Conservation (phyloP, 129 eudicot genomes). For the Escallonia herrerae region DNA sequence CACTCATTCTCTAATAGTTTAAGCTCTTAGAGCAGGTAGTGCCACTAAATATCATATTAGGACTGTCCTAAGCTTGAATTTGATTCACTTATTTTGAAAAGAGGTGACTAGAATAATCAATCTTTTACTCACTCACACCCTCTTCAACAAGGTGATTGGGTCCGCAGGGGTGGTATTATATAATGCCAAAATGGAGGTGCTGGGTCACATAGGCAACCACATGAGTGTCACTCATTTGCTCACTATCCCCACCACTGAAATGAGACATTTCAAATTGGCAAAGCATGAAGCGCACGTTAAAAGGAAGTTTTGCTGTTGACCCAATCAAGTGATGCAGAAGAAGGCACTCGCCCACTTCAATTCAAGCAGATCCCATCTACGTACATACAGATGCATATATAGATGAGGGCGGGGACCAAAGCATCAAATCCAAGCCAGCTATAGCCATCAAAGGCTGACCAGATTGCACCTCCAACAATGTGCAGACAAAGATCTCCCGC, state of each 20-base stretch:
- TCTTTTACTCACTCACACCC: neutral
- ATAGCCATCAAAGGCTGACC: conserved; percentile 15
- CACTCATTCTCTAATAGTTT: no score
- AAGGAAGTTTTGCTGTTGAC: conserved; percentile 2
- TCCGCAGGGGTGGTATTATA: neutral
- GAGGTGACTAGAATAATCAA: no score
- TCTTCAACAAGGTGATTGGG: no score
- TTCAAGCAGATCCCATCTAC: neutral
- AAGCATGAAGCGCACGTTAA: conserved; percentile 24
- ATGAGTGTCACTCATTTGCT: neutral
- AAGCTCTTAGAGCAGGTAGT: no score
- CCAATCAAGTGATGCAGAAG: no score
- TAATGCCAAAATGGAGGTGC: conserved; percentile 4
- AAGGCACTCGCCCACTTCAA: no score
- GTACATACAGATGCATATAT: neutral
- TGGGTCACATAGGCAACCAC: conserved; percentile 1
- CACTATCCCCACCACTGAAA: conserved; percentile 10
- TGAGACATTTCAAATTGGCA: conserved; percentile 11
- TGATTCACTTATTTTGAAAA: no score
- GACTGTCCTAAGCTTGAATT: no score
- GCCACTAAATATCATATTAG: no score
- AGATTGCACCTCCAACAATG: conserved; percentile 10
- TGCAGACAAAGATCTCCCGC: conserved; percentile 20
- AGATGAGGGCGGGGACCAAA: conserved; percentile 17
- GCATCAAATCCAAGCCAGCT: conserved; percentile 17